Percentiles rank a stretch among this genome's conserved stretches.
Conservation (phyloP, 2,329 filamentous ascomycete genomes). For the Cordyceps militaris region DNA sequence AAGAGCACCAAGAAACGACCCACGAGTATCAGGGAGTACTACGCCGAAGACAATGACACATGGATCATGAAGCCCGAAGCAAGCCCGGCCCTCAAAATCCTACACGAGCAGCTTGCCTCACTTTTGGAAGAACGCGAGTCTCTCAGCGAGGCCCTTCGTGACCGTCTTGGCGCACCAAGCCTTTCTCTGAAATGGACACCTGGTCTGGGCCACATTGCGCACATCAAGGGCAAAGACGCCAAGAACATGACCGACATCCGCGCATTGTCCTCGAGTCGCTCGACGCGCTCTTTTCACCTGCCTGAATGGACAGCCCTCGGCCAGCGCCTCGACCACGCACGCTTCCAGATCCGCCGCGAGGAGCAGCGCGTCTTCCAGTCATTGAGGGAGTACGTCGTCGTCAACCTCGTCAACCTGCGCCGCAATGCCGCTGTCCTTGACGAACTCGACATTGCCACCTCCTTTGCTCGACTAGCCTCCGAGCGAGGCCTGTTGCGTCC, state of each 20-base stretch:
- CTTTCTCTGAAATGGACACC: constrained; percentile 82
- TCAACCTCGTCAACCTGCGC: constrained; percentile 76
- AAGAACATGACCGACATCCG: constrained; percentile 27
- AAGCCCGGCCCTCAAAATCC: constrained; percentile 53
- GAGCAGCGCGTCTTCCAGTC: constrained; percentile 73
- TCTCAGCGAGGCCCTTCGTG: constrained; percentile 55
- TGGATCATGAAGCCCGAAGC: constrained; percentile 65
- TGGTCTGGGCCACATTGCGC: constrained; percentile 80
- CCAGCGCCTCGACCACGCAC: constrained; percentile 67
- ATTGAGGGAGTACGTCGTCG: constrained; percentile 69
- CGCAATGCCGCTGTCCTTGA: constrained; percentile 88
- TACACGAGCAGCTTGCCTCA: constrained; percentile 61
- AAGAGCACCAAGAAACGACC: constrained; percentile 42
- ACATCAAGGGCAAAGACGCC: constrained; percentile 76
- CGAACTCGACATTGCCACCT: constrained; percentile 83
- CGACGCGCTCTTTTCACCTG: constrained; percentile 76
- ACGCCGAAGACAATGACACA: constrained; percentile 51
- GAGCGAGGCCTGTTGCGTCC: constrained; percentile 72
- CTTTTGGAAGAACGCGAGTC: constrained; percentile 53
- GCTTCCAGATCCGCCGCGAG: constrained; percentile 71
- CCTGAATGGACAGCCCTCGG: constrained; percentile 80
- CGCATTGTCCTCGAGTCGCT: constrained; percentile 69
- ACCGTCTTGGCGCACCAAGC: constrained; percentile 52
- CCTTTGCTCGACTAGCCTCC: constrained; percentile 71
- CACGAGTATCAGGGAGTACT: constrained; percentile 47